Evolutionary conservation across 208 protist species (phyloP), one percentile per base, ranked within the genome.

Genomic region (Leishmania turanica): DNA sequence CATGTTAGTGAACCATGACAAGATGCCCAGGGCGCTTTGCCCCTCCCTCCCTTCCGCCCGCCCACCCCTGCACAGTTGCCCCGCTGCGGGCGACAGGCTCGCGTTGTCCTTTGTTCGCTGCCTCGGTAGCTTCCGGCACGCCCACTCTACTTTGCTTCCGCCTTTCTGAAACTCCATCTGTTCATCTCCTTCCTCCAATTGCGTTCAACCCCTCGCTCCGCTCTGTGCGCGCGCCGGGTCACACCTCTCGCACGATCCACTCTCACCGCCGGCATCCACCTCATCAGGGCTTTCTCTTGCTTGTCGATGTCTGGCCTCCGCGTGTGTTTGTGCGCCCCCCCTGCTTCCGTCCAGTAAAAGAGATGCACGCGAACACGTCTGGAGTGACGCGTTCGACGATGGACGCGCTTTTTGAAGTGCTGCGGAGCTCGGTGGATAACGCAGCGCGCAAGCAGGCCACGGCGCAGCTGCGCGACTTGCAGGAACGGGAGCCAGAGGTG

Each of bases 341-440:
- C 69, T 34, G 2, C 37, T 19, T 34, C 17, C 70, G 4, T 37
- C 70, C 17, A 6, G 0, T 15, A 56, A 7, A 21, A 54, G 8
- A 9, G 21, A 24, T 4, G 4, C 27, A 66, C 56, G 65, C 73
- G 15, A 45, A 7, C 9, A 9, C 53, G 65, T 9, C 9, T 5
- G 53, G 17, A n/a, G 8, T 6, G 51, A 91, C 34, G 51, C 66
- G 0, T 13, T 94, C 73, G 31, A 11, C 60, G 2, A 95, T 97
- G 90, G 92, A 95, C 34, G 37, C 54, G 0, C 8, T 95, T 58
- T 80, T 97, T 19, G 81, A 87, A 66, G 80, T 88, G 37, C 79
- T 96, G 78, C 86, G 90, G 1, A 86, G 79, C 62, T 92, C 90
- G 3, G 88, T 81, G 0, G 88, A 95, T 77, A 97, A 95, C 79